phyloP scores from a whole-genome alignment of 352 stramenopile genomes.

The Pythium graminicola region DNA sequence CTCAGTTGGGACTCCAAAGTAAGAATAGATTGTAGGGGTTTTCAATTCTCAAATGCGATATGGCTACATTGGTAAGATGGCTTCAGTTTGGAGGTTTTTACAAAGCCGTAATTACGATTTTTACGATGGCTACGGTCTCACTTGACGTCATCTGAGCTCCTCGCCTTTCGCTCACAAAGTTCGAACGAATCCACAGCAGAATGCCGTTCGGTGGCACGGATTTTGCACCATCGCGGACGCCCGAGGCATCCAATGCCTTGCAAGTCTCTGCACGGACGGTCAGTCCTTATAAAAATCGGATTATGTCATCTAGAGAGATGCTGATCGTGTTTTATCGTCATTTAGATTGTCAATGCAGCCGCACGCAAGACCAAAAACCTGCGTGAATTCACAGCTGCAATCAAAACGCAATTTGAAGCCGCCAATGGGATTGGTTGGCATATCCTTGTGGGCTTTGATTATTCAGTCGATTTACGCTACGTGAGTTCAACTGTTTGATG shows the following conservation, averaged over 20 bases:
- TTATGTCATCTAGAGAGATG: neutral
- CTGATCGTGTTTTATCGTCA: neutral
- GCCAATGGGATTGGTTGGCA: conserved; percentile 59
- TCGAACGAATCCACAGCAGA: neutral
- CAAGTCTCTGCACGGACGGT: conserved; percentile 41
- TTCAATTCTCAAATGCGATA: neutral
- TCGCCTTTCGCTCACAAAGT: neutral
- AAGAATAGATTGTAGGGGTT: neutral
- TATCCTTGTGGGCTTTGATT: conserved; percentile 56
- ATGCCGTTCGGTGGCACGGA: conserved; percentile 52
- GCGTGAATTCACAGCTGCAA: conserved; percentile 41
- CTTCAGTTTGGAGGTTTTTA: conserved; percentile 6
- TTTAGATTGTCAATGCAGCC: conserved; percentile 43
- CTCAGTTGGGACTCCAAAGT: neutral
- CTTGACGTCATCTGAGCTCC: neutral
- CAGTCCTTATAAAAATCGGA: neutral
- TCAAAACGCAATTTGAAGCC: conserved; percentile 38
- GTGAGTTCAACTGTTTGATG: conserved; percentile 27
- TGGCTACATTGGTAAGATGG: conserved; percentile 9
- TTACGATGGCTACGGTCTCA: neutral
- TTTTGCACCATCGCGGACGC: conserved; percentile 61
- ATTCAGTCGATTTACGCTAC: conserved; percentile 71
- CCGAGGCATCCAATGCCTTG: conserved; percentile 34
- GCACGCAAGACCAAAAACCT: conserved; percentile 50
- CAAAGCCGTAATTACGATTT: neutral